These are phyloP conservation scores for Nannizziopsis barbatae DNA, from an alignment of 2,329 filamentous ascomycete species.

Conservation along the genomic window DNA sequence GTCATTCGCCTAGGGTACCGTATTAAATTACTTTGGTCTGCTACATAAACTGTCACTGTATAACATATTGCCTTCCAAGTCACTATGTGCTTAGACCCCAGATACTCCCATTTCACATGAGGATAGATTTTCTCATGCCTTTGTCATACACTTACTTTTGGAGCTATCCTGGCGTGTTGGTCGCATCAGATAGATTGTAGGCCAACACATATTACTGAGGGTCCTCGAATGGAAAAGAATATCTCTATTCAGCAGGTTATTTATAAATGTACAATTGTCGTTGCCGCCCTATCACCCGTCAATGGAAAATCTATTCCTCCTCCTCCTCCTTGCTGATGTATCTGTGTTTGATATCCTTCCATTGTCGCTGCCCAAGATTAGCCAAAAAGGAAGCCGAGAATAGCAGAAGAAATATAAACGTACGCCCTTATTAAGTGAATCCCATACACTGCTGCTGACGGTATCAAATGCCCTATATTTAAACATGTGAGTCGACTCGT, in stretches of 20 bases:
- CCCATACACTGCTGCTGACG: conserved; percentile 76
- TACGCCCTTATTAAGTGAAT: conserved; percentile 84
- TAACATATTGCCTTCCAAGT: too few relatives aligned
- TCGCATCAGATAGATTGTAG: too few relatives aligned
- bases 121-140: too few relatives aligned
- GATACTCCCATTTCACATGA: too few relatives aligned
- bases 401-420: conserved; percentile 31
- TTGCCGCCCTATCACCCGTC: background rate
- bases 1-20: too few relatives aligned
- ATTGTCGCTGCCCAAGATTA: conserved; percentile 63
- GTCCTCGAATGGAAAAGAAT: background rate
- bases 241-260: conserved; percentile 10
- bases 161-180: too few relatives aligned
- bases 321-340: conserved; percentile 65
- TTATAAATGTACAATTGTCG: conserved; percentile 8
- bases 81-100: too few relatives aligned
- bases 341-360: conserved; percentile 94
- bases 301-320: conserved; percentile 32
- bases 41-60: too few relatives aligned
- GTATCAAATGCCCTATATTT: conserved; percentile 66
- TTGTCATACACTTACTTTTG: too few relatives aligned
- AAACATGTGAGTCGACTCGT: conserved; percentile 8
- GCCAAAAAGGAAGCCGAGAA: conserved; percentile 13
- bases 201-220: too few relatives aligned
- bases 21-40: too few relatives aligned